These are phyloP conservation scores for Roridomyces roridus DNA, from an alignment of 768 basidiomycete genomes.

Conservation along the genomic window DNA sequence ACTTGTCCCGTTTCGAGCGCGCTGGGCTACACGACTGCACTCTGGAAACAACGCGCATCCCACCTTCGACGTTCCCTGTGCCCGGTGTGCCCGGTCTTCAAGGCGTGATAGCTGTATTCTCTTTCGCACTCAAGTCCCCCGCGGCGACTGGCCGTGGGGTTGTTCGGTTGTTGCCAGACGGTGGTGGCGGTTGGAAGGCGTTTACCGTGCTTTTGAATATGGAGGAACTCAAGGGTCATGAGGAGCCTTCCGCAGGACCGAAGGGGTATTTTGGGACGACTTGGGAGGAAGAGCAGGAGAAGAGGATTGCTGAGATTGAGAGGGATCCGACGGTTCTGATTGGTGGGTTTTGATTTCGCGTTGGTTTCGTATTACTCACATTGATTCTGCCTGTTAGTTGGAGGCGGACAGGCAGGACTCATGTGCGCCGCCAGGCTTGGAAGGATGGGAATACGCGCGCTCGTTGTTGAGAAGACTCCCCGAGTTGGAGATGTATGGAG, in stretches of 20 bases:
- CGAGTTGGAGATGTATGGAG: conserved; percentile 52
- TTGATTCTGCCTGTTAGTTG: too few relatives aligned
- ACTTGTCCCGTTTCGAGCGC: conserved; percentile 3
- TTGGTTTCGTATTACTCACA: not conserved
- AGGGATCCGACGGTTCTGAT: conserved; percentile 29
- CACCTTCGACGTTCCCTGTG: conserved; percentile 6
- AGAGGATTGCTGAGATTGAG: conserved; percentile 22
- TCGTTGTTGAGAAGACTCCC: conserved; percentile 54
- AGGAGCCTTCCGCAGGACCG: conserved; percentile 17
- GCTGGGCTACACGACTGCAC: conserved; percentile 7
- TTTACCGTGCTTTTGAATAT: conserved; percentile 21
- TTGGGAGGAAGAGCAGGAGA: conserved; percentile 24
- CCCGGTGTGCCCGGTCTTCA: not conserved
- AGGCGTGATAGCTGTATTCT: conserved; percentile 21
- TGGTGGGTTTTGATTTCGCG: not conserved
- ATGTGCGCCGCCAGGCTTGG: conserved; percentile 60
- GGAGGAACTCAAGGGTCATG: conserved; percentile 28
- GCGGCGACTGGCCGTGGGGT: conserved; percentile 22
- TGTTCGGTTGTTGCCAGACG: conserved; percentile 19
- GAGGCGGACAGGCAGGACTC: conserved; percentile 61
- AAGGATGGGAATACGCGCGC: conserved; percentile 47
- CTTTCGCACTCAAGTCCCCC: conserved; percentile 37
- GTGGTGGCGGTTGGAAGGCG: conserved; percentile 26
- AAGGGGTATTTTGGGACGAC: conserved; percentile 16
- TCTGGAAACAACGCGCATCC: not conserved